Conservation (phyloP, 805 yeast genomes). For the Priceomyces medius region DNA sequence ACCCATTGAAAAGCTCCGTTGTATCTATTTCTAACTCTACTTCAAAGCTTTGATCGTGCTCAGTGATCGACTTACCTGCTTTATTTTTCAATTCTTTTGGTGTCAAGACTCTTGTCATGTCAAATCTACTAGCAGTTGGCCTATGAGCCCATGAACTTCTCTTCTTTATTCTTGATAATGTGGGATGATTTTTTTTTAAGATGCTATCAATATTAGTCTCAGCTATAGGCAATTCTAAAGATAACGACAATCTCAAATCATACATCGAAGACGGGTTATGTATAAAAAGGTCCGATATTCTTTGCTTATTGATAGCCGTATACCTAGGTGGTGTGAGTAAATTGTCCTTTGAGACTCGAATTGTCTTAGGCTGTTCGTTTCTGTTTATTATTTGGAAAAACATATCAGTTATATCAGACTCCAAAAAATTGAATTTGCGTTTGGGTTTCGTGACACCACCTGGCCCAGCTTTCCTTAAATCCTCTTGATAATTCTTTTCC, state of each 20-base stretch:
- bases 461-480: constrained; percentile 19
- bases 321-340: constrained; percentile 61
- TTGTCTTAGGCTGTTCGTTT: constrained; percentile 61
- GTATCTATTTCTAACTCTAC: constrained; percentile 43
- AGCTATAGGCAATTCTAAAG: constrained; percentile 72
- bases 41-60: constrained; percentile 36
- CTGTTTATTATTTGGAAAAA: constrained; percentile 61
- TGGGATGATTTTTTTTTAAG: constrained; percentile 51
- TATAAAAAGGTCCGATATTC: constrained; percentile 70
- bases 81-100: constrained; percentile 39
- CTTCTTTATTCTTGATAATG: constrained; percentile 64
- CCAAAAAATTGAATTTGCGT: constrained; percentile 57
- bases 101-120: constrained; percentile 58
- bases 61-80: constrained; percentile 34
- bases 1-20: constrained; percentile 38
- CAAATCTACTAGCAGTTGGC: constrained; percentile 72
- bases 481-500: constrained; percentile 49
- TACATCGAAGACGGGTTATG: constrained; percentile 74
- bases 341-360: constrained; percentile 66
- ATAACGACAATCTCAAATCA: constrained; percentile 74
- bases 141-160: constrained; percentile 70
- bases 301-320: constrained; percentile 68
- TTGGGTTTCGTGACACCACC: constrained; percentile 28
- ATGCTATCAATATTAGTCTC: constrained; percentile 54
- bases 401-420: constrained; percentile 61